Percentiles rank a stretch among this genome's conserved stretches.
Evolutionary conservation across 2,329 filamentous ascomycete species (phyloP).

Genomic region (Arthroderma sp.): DNA sequence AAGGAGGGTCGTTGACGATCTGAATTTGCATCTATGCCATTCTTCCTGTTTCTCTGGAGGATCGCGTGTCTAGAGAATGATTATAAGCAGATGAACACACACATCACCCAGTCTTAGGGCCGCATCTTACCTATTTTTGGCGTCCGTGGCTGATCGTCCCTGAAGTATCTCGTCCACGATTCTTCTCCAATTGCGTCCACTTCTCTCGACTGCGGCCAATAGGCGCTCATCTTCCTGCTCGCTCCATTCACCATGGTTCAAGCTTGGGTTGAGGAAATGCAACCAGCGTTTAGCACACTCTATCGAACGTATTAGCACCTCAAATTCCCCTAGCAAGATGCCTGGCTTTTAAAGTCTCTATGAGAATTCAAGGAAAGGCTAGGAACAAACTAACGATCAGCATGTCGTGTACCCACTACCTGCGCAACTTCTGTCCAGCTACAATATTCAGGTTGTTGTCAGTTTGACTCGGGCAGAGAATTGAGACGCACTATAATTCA

Average conservation of each 20-base stretch:
- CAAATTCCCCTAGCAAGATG: too few species aligned
- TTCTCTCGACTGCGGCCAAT: not conserved
- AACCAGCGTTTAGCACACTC: conserved; percentile 4
- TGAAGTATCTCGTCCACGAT: conserved; percentile 1
- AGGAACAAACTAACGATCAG: not conserved
- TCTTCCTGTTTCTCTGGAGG: conserved; percentile 1
- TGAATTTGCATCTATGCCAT: not conserved
- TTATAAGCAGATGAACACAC: not conserved
- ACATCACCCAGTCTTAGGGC: not conserved
- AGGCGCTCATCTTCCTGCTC: conserved; percentile 3
- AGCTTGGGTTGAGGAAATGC: conserved; percentile 1
- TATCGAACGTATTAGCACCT: not conserved
- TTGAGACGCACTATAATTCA: not conserved
- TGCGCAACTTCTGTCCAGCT: conserved; percentile 5
- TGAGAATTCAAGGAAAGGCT: not conserved
- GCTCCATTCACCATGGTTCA: conserved; percentile 2
- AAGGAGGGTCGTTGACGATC: not conserved
- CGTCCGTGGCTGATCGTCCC: conserved; percentile 2
- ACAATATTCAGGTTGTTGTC: not conserved
- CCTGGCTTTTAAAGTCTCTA: not conserved
- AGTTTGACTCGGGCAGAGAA: not conserved
- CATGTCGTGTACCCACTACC: conserved; percentile 5
- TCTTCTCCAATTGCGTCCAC: conserved; percentile 4
- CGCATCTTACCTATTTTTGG: conserved; percentile 2
- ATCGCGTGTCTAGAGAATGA: not conserved